Evolutionary conservation across 1,284 basidiomycete genomes (phyloP), one percentile per base, ranked within the genome.

Genomic region (Ganoderma resinaceum): DNA sequence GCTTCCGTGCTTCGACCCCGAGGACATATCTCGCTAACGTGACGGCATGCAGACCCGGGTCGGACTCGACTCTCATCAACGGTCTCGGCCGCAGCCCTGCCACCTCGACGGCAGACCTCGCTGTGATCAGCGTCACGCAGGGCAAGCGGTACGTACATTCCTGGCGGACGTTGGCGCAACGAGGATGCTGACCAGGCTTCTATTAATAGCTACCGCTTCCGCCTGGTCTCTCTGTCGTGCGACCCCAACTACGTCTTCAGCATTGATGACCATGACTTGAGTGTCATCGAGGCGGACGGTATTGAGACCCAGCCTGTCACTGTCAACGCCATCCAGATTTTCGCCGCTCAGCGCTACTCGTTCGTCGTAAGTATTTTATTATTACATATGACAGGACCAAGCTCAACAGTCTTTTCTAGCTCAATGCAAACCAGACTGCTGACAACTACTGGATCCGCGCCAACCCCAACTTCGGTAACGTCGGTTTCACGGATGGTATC

Each of bases 201-300:
- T 16, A 16, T 20, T 33, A 9, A 26, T 37, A 77, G 75, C 12
- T 85, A 78, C 62, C 77, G 78, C 9, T 75, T 79, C 72, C 78
- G 89, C 14, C 72, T 90, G 63, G 80, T 90, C 76, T 87, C 86
- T 74, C 84, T 84, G 76, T 76, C 82, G 0, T 80, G 79, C 70
- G 77, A 80, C 61, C 73, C 78, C 7, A 75, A 75, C 66, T 74
- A 74, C 66, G 72, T 60, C 1, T 81, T 83, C 74, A 76, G 77
- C 60, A 79, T 83, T 49, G 79, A 81, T 59, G 72, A 71, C 6
- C 82, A 83, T 69, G 74, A 73, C 46, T 63, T 81, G 71, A 80
- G 77, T 7, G 70, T 82, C 69, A 82, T 82, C 46, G 80, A 81
- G 66, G 76, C 73, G n/a, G 80, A 82, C 60, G 74, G 76, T 33